Percentiles rank a stretch among this genome's conserved stretches.
These are phyloP conservation scores for Phytophthora pluvialis DNA, from an alignment of 352 stramenopile species.

Conservation along the genomic window DNA sequence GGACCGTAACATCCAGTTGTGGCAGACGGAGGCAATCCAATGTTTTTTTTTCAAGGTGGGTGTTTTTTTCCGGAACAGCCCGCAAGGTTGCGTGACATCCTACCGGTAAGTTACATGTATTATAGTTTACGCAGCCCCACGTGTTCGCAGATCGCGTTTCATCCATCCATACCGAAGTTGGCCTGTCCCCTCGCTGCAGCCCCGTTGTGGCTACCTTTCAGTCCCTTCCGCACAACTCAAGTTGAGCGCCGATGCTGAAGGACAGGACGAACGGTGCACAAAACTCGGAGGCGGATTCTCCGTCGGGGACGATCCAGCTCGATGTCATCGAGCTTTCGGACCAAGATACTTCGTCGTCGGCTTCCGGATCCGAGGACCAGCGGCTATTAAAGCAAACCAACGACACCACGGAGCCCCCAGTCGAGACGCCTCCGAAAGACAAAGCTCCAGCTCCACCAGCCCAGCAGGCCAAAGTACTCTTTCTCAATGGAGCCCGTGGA, in stretches of 20 bases:
- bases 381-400: conserved; percentile 12
- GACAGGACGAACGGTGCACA: neutral
- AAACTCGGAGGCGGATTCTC: neutral
- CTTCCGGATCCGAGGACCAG: conserved; percentile 14
- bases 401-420: neutral
- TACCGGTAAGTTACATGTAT: neutral
- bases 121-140: neutral
- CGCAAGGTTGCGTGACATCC: neutral
- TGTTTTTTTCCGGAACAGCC: too few relatives aligned
- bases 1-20: too few relatives aligned
- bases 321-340: conserved; percentile 11
- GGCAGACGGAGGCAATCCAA: too few relatives aligned
- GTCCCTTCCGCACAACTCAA: conserved; percentile 9
- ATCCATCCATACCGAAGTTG: conserved; percentile 3
- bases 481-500: too few relatives aligned
- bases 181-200: neutral
- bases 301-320: conserved; percentile 1
- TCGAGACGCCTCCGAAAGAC: neutral
- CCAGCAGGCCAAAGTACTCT: too few relatives aligned
- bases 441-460: neutral
- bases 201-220: neutral
- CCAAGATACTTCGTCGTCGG: neutral
- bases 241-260: conserved; percentile 2
- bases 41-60: too few relatives aligned
- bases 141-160: neutral